A percentile compares a stretch with the other conserved stretches of the same genome.
Conservation (phyloP, 768 basidiomycete genomes). For the Pisolithus microcarpus region DNA sequence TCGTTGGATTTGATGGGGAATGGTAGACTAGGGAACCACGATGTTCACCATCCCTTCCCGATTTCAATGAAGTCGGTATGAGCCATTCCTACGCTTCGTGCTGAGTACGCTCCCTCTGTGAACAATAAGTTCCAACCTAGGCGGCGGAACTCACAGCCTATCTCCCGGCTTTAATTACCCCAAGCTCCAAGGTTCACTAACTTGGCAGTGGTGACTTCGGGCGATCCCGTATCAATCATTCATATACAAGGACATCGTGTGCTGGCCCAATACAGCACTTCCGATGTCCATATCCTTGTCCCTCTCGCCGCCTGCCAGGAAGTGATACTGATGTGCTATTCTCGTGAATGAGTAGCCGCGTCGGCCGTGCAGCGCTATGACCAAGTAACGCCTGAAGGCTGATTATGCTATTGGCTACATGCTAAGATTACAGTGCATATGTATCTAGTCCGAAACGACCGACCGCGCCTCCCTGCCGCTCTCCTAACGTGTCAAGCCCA, state of each 20-base stretch:
- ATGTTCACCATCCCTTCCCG: neutral
- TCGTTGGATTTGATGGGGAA: conserved; percentile 79
- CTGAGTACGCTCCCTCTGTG: neutral
- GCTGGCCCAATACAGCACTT: neutral
- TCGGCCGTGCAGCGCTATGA: neutral
- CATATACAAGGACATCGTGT: neutral
- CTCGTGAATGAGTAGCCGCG: neutral
- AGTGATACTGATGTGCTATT: neutral
- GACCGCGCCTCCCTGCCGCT: neutral
- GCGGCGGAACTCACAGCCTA: neutral
- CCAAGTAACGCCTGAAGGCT: neutral
- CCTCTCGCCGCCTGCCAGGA: neutral
- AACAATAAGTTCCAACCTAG: too few relatives aligned
- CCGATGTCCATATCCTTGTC: neutral
- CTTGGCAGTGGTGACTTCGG: neutral
- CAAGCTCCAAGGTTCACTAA: neutral
- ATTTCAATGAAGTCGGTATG: neutral
- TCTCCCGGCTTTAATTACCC: neutral
- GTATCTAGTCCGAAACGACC: neutral
- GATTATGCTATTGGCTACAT: neutral
- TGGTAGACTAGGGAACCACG: conserved; percentile 43
- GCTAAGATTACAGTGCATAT: neutral
- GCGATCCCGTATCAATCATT: neutral
- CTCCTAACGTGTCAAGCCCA: too few relatives aligned
- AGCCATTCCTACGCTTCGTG: neutral